Conservation (phyloP, 805 yeast genomes). For the Dipodascus albidus region DNA sequence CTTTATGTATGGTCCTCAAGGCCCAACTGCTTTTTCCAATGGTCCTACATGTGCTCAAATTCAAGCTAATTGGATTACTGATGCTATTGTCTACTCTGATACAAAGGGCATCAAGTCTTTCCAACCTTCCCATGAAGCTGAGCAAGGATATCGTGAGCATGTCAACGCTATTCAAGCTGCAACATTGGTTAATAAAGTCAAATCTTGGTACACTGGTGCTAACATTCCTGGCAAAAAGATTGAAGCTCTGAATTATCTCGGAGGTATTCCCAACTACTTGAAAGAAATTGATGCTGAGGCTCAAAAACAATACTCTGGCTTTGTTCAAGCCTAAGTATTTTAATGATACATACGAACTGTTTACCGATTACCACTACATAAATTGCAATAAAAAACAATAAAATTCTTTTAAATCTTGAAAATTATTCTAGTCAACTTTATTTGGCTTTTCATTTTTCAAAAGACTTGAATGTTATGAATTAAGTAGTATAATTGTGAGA, state of each 20-base stretch:
- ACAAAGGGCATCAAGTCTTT: slow-evolving; percentile 9
- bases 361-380: too few species aligned
- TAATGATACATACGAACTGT: too few species aligned
- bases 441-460: too few species aligned
- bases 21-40: slow-evolving; percentile 24
- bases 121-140: slow-evolving; percentile 16
- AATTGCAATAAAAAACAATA: too few species aligned
- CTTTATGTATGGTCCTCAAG: slow-evolving; percentile 25
- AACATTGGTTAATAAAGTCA: slow-evolving; percentile 18
- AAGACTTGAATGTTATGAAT: too few species aligned
- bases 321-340: neutral
- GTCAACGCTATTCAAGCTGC: slow-evolving; percentile 14
- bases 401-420: too few species aligned
- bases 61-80: slow-evolving; percentile 18
- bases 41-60: slow-evolving; percentile 23
- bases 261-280: slow-evolving; percentile 18
- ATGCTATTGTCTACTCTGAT: slow-evolving; percentile 11
- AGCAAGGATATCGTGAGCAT: slow-evolving; percentile 13
- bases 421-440: too few species aligned
- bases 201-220: slow-evolving; percentile 24
- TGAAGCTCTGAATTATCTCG: slow-evolving; percentile 18
- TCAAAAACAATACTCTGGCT: neutral
- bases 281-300: slow-evolving; percentile 1
- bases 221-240: slow-evolving; percentile 22
- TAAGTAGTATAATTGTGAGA: too few species aligned